Evolutionary conservation across 2,329 filamentous ascomycete species (phyloP).

Genomic region (Tolypocladium ovalisporum): DNA sequence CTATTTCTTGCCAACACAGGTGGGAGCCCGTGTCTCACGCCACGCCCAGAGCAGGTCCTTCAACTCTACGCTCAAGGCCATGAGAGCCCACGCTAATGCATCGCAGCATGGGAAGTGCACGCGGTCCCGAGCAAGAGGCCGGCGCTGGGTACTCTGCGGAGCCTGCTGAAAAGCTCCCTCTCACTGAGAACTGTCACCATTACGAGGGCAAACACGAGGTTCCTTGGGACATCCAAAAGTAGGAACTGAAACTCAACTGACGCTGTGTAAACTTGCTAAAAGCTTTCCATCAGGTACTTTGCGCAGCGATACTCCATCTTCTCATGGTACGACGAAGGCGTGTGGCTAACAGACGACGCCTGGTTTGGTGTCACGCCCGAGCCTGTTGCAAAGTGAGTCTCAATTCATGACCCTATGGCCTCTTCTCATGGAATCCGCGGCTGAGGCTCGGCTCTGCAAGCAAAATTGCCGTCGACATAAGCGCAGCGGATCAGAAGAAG

Average conservation of each 20-base stretch:
- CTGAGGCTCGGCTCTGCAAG: background rate
- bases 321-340: constrained; percentile 72
- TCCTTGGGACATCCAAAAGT: constrained; percentile 80
- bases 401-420: background rate
- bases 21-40: background rate
- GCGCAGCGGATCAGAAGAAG: constrained; percentile 41
- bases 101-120: constrained; percentile 6
- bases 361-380: constrained; percentile 98
- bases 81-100: background rate
- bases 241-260: constrained; percentile 11
- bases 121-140: constrained; percentile 5
- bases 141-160: constrained; percentile 20
- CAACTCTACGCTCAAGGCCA: background rate
- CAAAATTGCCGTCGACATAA: constrained; percentile 54
- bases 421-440: background rate
- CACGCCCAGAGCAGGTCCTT: background rate
- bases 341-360: constrained; percentile 84
- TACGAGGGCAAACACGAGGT: constrained; percentile 63
- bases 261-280: background rate
- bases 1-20: background rate
- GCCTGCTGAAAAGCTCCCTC: constrained; percentile 33
- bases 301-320: constrained; percentile 82
- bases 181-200: constrained; percentile 60
- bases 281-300: constrained; percentile 59
- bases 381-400: constrained; percentile 64